Conservation (phyloP, 78 protist genomes). For the slime mould (Dictyostelium discoideum) region DNA sequence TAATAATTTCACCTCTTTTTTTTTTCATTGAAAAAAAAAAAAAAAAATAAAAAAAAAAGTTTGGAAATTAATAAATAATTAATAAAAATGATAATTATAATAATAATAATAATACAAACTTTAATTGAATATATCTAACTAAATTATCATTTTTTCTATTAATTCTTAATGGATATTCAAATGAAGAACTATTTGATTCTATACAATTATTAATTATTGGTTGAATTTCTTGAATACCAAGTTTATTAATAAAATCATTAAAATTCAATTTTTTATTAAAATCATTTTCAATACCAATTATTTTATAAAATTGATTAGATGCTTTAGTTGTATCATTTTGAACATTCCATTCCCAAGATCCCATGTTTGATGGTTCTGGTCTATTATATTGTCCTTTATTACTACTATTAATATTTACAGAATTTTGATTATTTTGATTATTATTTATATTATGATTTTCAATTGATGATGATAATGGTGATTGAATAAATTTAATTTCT, state of each 20-base stretch:
- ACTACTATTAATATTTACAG: not conserved
- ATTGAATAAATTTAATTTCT: not conserved
- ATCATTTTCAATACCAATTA: constrained; percentile 13
- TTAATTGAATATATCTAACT: constrained; percentile 7
- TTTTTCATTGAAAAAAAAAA: not conserved
- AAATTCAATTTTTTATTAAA: not conserved
- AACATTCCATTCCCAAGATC: constrained; percentile 58
- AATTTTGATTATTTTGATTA: not conserved
- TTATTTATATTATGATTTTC: not conserved
- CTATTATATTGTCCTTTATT: not conserved
- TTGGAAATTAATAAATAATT: too few species aligned
- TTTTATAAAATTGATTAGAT: constrained; percentile 41
- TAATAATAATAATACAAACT: not conserved
- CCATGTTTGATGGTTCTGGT: constrained; percentile 39
- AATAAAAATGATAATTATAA: too few species aligned
- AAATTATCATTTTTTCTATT: constrained; percentile 26
- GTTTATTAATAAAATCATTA: not conserved
- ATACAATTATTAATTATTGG: not conserved
- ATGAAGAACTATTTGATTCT: not conserved
- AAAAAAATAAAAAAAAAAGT: not conserved
- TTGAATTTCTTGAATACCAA: not conserved
- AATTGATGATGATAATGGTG: not conserved
- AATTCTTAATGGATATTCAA: constrained; percentile 33
- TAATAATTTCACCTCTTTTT: constrained; percentile 18
- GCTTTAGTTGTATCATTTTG: constrained; percentile 18